Evolutionary conservation across 164 flowering plant genomes (phyloP).

Genomic region (Liquidambar formosana): DNA sequence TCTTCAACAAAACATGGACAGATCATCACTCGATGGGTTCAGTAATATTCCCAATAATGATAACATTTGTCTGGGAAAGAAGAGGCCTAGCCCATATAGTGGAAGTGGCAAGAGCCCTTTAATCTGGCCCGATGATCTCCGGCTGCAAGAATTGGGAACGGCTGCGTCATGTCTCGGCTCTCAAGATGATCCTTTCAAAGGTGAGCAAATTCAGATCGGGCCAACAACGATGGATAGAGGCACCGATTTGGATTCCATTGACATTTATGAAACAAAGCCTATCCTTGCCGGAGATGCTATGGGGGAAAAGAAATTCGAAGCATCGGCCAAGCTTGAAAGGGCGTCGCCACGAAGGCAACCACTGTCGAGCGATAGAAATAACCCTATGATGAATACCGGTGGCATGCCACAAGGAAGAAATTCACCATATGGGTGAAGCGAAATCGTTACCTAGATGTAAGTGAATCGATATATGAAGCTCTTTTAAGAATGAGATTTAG

Average conservation of each 20-base stretch:
- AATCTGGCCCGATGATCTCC: constrained; percentile 63
- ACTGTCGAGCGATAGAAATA: constrained; percentile 35
- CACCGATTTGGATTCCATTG: constrained; percentile 46
- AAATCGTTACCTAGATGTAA: background rate
- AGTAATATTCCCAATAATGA: constrained; percentile 19
- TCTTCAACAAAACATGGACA: constrained; percentile 45
- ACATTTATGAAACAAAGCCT: constrained; percentile 66
- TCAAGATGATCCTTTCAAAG: constrained; percentile 45
- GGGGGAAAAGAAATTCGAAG: constrained; percentile 49
- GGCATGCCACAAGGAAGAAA: constrained; percentile 41
- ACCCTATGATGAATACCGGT: constrained; percentile 44
- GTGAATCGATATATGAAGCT: background rate
- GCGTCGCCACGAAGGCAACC: constrained; percentile 66
- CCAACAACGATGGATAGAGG: constrained; percentile 31
- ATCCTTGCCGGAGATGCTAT: constrained; percentile 31
- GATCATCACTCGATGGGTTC: constrained; percentile 42
- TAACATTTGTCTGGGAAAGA: constrained; percentile 46
- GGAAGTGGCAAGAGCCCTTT: constrained; percentile 53
- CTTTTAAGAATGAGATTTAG: constrained; percentile 6
- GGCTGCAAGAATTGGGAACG: constrained; percentile 61
- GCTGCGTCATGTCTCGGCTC: constrained; percentile 41
- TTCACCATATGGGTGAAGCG: constrained; percentile 52
- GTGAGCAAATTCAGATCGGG: constrained; percentile 47
- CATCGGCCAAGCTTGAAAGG: constrained; percentile 56
- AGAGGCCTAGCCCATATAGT: constrained; percentile 50